Percentiles rank a stretch among this genome's conserved stretches.
These are phyloP conservation scores for Acanthamoeba sp. DNA, from an alignment of 208 protist genomes.

Conservation along the genomic window DNA sequence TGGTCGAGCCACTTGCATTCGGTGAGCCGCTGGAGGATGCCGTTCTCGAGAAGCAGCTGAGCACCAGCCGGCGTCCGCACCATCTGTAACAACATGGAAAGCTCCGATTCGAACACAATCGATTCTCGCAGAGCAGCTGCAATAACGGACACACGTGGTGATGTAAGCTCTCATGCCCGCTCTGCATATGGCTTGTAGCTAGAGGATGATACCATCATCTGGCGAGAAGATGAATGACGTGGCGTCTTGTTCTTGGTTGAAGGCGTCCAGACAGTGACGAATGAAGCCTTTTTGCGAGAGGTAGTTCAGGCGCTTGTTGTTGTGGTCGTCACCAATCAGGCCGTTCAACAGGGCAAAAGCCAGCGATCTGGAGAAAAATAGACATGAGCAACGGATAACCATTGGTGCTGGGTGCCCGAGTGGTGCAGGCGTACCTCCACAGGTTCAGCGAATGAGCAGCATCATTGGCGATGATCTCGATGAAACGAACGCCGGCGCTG, in stretches of 20 bases:
- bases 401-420: neutral
- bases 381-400: no score
- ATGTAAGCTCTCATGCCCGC: neutral
- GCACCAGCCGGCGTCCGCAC: conserved; percentile 55
- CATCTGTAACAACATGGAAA: conserved; percentile 69
- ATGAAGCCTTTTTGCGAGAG: conserved; percentile 60
- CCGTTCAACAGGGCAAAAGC: conserved; percentile 64
- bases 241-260: conserved; percentile 55
- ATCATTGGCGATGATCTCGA: conserved; percentile 61
- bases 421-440: conserved; percentile 30
- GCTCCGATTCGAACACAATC: conserved; percentile 52
- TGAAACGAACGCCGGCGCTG: conserved; percentile 27
- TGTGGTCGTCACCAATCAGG: conserved; percentile 56
- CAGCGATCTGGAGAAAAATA: conserved; percentile 13
- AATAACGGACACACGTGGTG: neutral
- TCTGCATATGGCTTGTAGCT: neutral
- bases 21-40: conserved; percentile 63
- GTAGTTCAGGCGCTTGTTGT: conserved; percentile 15
- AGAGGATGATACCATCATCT: conserved; percentile 8
- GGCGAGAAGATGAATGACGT: conserved; percentile 33
- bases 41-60: conserved; percentile 58
- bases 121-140: conserved; percentile 52
- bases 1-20: conserved; percentile 72
- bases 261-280: conserved; percentile 62
- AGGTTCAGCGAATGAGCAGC: conserved; percentile 48